Conservation (phyloP, 2,329 filamentous ascomycete species). For the Blastomyces emzantsi region DNA sequence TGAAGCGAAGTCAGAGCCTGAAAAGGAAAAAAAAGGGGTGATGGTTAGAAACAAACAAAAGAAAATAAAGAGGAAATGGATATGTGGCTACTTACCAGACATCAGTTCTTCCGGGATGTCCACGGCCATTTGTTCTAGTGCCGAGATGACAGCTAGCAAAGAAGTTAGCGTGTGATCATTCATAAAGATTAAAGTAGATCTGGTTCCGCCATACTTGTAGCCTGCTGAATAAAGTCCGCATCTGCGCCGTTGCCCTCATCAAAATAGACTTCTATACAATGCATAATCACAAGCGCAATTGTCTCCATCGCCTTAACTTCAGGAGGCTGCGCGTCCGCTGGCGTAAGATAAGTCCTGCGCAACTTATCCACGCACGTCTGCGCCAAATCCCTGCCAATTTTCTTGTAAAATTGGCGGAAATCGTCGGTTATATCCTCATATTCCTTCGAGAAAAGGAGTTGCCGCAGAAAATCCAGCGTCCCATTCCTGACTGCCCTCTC, state of each 20-base stretch:
- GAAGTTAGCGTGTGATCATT: slow-evolving; percentile 11
- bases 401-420: slow-evolving; percentile 21
- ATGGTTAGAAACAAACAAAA: slow-evolving; percentile 13
- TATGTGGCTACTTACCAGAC: slow-evolving; percentile 27
- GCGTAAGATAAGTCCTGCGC: slow-evolving; percentile 25
- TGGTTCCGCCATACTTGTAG: slow-evolving; percentile 25
- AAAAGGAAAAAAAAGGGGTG: slow-evolving; percentile 18
- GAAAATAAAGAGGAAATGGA: not conserved
- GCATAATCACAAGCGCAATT: slow-evolving; percentile 30
- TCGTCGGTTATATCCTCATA: slow-evolving; percentile 24
- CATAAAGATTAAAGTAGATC: not conserved
- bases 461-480: slow-evolving; percentile 37
- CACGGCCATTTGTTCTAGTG: slow-evolving; percentile 29
- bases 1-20: slow-evolving; percentile 35
- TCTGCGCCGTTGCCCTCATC: slow-evolving; percentile 30
- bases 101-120: slow-evolving; percentile 33
- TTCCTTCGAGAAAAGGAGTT: slow-evolving; percentile 35
- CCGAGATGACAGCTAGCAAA: slow-evolving; percentile 24
- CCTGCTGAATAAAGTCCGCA: slow-evolving; percentile 25
- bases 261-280: slow-evolving; percentile 34
- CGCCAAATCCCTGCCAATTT: slow-evolving; percentile 27
- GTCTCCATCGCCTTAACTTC: slow-evolving; percentile 31
- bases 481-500: slow-evolving; percentile 39
- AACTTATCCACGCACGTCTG: slow-evolving; percentile 28
- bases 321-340: slow-evolving; percentile 19